Base-by-base conservation (phyloP, 345 rosid species). In the Conringia planisiliqua region DNA sequence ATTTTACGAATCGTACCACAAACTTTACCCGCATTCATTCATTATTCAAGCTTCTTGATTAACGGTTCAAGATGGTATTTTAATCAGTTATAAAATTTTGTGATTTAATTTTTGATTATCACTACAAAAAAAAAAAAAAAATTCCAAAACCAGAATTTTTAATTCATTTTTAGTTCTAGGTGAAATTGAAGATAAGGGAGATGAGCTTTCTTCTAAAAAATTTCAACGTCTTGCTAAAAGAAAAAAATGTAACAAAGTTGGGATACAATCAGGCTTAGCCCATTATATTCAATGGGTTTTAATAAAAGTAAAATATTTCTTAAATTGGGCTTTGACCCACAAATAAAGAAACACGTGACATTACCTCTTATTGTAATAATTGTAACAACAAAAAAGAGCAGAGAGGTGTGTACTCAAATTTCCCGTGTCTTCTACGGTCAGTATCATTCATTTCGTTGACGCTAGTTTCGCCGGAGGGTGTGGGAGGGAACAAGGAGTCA, bases 391-490 rank as follows among this genome's bases (percentile, higher is more conserved):
- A 20, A 50, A 20, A 5, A 24, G 22, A 27, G 22, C n/a, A 60
- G 32, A 38, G 16, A 17, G 52, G 4, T 14, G 10, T 0, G 4
- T 6, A 10, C 54, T 67, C 47, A 69, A 69, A 27, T 55, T 29
- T 70, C 60, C 80, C 73, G 77, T 71, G 81, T 30, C 77, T 66
- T 66, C 43, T 78, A 78, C 77, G 73, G 71, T 58, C 77, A 72
- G 72, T 65, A 56, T 70, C 35, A 55, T 56, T 57, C 60, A 38
- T 77, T 46, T 46, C 66, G 60, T 27, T 62, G 71, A 29, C 58
- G 36, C 39, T 12, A 70, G 33, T 42, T 44, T 70, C 56, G 59
- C 76, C 76, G 76, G 80, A 18, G 39, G 14, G 16, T 30, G 55
- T 30, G 33, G n/a, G 38, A 7, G 64, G 39, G 57, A 18, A 14